Evolutionary conservation across 2,329 filamentous ascomycete genomes (phyloP).

Genomic region (Neofusicoccum umdonicola): DNA sequence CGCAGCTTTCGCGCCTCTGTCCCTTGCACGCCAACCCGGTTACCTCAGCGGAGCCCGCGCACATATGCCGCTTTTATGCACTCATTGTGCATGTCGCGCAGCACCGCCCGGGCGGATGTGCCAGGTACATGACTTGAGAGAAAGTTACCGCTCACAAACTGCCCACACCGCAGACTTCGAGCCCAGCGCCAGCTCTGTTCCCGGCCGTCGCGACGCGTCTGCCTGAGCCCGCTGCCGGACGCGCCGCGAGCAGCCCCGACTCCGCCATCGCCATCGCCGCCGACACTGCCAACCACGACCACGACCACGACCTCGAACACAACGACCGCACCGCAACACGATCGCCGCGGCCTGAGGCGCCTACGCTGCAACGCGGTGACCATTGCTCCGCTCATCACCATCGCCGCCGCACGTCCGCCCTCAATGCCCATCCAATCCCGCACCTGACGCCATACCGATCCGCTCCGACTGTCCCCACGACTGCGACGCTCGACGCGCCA

Average conservation of each 20-base stretch:
- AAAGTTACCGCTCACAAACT: background rate
- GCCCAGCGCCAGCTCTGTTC: background rate
- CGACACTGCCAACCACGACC: background rate
- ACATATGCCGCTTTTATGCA: conserved; percentile 11
- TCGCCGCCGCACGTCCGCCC: background rate
- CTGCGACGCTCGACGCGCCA: background rate
- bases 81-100: background rate
- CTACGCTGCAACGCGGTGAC: background rate
- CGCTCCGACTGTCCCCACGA: background rate
- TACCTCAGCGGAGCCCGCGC: background rate
- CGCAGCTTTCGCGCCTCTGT: background rate
- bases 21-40: conserved; percentile 1
- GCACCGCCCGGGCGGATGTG: background rate
- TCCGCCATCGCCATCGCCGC: background rate
- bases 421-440: conserved; percentile 8
- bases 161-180: background rate
- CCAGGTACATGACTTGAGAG: conserved; percentile 7
- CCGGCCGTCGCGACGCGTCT: conserved; percentile 7
- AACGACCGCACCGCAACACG: background rate
- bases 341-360: background rate
- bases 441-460: conserved; percentile 9
- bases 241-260: background rate
- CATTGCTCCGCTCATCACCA: background rate
- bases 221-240: background rate
- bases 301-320: background rate